Evolutionary conservation across 73 alveolate species (phyloP).

Genomic region (Uronychia binucleata): DNA sequence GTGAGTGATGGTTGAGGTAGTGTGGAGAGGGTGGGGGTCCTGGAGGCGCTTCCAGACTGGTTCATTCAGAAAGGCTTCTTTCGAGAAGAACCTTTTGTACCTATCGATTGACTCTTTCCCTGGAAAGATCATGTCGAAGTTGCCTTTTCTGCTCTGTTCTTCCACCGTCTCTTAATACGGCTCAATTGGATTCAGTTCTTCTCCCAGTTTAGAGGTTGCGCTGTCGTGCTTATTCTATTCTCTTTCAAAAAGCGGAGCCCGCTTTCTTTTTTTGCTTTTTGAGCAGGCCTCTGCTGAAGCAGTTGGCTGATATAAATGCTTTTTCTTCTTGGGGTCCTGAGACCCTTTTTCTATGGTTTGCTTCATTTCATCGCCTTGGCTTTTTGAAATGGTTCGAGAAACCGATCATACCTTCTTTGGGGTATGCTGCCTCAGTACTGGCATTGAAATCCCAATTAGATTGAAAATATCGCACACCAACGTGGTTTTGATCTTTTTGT

Average conservation of each 20-base stretch:
- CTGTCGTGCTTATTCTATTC: not conserved
- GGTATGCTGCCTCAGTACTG: constrained; percentile 19
- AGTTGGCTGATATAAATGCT: not conserved
- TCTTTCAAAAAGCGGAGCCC: not conserved
- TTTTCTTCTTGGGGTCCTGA: not conserved
- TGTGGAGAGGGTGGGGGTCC: too few species aligned
- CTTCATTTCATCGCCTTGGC: not conserved
- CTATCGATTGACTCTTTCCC: constrained; percentile 39
- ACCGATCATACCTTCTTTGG: constrained; percentile 73
- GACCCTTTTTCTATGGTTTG: not conserved
- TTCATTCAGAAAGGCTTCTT: not conserved
- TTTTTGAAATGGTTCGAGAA: not conserved
- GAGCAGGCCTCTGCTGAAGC: not conserved
- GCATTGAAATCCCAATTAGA: constrained; percentile 68
- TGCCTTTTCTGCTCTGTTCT: constrained; percentile 34
- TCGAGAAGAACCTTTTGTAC: constrained; percentile 45
- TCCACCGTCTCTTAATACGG: constrained; percentile 12
- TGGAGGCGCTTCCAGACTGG: not conserved
- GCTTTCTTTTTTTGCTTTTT: not conserved
- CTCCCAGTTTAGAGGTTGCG: not conserved
- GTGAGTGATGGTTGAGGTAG: too few species aligned
- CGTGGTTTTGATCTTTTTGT: constrained; percentile 61
- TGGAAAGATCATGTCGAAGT: constrained; percentile 61
- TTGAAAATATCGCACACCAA: constrained; percentile 72
- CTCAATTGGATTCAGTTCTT: not conserved